Evolutionary conservation across 2,329 filamentous ascomycete species (phyloP), one percentile per base, ranked within the genome.

Genomic region (Curvularia sp.): DNA sequence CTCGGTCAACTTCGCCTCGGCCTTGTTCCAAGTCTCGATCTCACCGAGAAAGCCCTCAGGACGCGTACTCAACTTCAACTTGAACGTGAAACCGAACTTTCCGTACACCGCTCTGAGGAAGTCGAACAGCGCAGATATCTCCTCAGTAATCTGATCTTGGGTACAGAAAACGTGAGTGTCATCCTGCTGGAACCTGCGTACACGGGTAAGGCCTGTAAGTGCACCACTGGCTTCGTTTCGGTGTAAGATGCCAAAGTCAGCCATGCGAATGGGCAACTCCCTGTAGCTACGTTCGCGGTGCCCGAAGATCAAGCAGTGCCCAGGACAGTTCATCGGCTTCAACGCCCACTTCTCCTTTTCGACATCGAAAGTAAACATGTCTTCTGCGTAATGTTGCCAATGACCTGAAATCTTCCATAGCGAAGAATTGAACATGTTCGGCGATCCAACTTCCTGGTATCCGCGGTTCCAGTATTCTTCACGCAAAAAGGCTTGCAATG

Each of bases 271-370:
- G 27, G 95, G 95, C 57, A 99, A 82, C 69, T 98, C 93, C 71
- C 90, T 85, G 79, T 98, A 97, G 78, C 90, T 95, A 70, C 92
- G 86, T 73, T 92, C 90, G 53, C 90, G 86, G 77, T 94, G 89
- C 49, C 85, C 87, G 77, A 97, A 97, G 72, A 97, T 89, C 65
- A 95, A 81, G 78, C 91, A 96, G 79, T 98, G 94, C 27, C 93
- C 93, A 3, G 95, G 95, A 80, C 95, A 99, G 81, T 98, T 98
- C 95, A 98, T 98, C 27, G 94, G 94, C 81, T 98, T 98, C 50
- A 98, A 81, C 15, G 88, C 93, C 82, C 89, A 93, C 65, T 88
- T 83, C 63, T 90, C 89, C 82, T 97, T 96, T 77, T 97, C 93
- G 30, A 89, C 82, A 45, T 87, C 82, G 68, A 97, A 88, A n/a